Base-by-base conservation (phyloP, 2,329 filamentous ascomycete species). In the Pochonia chlamydosporia region DNA sequence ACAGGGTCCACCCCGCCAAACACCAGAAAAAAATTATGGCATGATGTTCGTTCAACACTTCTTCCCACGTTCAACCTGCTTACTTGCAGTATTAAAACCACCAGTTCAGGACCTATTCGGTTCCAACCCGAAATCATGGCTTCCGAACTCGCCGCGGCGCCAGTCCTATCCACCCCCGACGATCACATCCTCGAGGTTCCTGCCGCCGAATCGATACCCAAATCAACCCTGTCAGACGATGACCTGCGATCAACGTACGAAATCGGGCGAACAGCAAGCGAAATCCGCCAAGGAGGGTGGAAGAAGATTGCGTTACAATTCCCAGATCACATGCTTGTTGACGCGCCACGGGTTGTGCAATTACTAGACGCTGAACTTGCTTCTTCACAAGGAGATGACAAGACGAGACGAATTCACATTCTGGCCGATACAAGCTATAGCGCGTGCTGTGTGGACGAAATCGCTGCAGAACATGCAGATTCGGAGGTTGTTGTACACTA, bases 341-440 rank as follows among this genome's bases (percentile, higher is more conserved):
- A 99, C 73, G 89, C 88, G 8, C 85, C 89, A 5, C 77, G 85
- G 48, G 87, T 96, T 0, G 89, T 85, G 48, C 81, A 84, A 46
- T 71, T 81, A 1, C 67, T 71, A 2, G 47, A 50, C 0, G 50
- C 51, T 7, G 62, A 66, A 43, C 53, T 69, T 2, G 21, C 45
- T 3, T 44, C 46, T 0, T 53, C 56, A 28, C 50, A 47, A 1
- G 36, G 30, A 36, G 44, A 11, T 28, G 36, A 30, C 23, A 14
- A 11, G 35, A 21, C 44, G 36, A 55, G 47, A 47, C 62, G 75
- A 52, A 74, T 97, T 44, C 95, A 87, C 57, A 91, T 99, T 50
- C 73, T 99, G 16, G 93, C 86, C 26, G 93, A 99, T 65, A 97
- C 93, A 3, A 96, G 92, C 2, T 99, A 97, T 67, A 95, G 93